Conservation (phyloP, 2,329 filamentous ascomycete genomes). For the Cercospora sesami region DNA sequence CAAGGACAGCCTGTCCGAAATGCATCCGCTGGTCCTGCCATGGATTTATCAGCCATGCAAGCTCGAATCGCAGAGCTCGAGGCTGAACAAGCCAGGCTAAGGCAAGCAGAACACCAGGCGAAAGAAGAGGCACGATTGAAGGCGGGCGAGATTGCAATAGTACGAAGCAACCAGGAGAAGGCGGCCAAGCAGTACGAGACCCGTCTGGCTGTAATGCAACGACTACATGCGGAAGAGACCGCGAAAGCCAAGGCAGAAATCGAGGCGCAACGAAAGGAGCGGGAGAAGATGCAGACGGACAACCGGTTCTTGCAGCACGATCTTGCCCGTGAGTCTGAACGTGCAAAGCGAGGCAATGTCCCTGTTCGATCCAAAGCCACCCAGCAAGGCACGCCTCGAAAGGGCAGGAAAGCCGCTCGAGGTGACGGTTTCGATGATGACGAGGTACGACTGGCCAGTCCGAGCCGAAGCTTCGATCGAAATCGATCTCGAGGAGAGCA, state of each 20-base stretch:
- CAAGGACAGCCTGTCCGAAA: slow-evolving; percentile 19
- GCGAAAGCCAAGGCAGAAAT: slow-evolving; percentile 64
- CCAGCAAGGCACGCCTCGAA: slow-evolving; percentile 33
- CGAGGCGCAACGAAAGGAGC: slow-evolving; percentile 64
- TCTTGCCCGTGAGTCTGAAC: slow-evolving; percentile 61
- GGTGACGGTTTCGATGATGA: slow-evolving; percentile 77
- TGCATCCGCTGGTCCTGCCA: slow-evolving; percentile 11
- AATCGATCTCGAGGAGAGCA: slow-evolving; percentile 48
- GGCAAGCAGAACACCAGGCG: slow-evolving; percentile 44
- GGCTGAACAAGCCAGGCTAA: slow-evolving; percentile 44
- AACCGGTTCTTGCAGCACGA: slow-evolving; percentile 73
- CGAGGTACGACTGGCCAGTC: slow-evolving; percentile 48
- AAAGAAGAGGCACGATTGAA: slow-evolving; percentile 59
- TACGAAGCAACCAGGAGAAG: slow-evolving; percentile 69
- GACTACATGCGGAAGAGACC: slow-evolving; percentile 63
- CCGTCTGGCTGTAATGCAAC: slow-evolving; percentile 62
- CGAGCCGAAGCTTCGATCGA: slow-evolving; percentile 45
- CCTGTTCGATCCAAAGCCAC: slow-evolving; percentile 23
- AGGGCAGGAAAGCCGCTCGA: slow-evolving; percentile 28
- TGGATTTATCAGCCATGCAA: slow-evolving; percentile 41
- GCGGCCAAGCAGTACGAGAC: slow-evolving; percentile 62
- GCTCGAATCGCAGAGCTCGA: slow-evolving; percentile 49
- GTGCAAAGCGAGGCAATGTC: slow-evolving; percentile 49
- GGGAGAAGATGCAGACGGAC: slow-evolving; percentile 66
- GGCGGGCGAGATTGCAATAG: slow-evolving; percentile 70